A percentile compares a stretch with the other conserved stretches of the same genome.
Evolutionary conservation across 352 stramenopile genomes (phyloP).

Genomic region (Elongisporangium anandrum): DNA sequence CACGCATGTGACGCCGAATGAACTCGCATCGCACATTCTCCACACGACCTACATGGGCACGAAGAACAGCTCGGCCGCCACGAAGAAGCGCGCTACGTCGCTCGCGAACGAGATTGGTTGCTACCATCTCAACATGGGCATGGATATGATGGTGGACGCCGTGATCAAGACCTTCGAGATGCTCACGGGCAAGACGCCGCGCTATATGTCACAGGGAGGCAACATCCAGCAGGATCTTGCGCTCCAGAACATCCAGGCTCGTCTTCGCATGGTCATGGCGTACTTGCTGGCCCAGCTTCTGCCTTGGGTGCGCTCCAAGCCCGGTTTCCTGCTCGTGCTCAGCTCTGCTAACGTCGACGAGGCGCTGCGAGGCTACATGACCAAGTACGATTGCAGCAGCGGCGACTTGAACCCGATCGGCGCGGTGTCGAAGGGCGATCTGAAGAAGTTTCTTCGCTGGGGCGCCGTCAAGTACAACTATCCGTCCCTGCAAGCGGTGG

Average conservation of each 20-base stretch:
- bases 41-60: constrained; percentile 99
- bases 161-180: constrained; percentile 75
- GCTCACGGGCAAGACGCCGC: constrained; percentile 87
- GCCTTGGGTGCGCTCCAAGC: constrained; percentile 94
- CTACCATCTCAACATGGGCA: constrained; percentile 95
- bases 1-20: constrained; percentile 62
- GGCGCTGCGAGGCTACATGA: constrained; percentile 98
- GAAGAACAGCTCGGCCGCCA: constrained; percentile 92
- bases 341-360: constrained; percentile 99
- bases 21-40: constrained; percentile 91
- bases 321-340: constrained; percentile 97
- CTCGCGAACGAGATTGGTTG: constrained; percentile 91
- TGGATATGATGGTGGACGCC: constrained; percentile 94
- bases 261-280: constrained; percentile 97
- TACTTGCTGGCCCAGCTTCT: constrained; percentile 98
- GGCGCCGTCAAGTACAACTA: constrained; percentile 90
- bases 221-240: constrained; percentile 94
- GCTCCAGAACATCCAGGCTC: constrained; percentile 98
- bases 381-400: constrained; percentile 99
- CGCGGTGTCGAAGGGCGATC: constrained; percentile 93
- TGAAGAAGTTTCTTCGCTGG: constrained; percentile 96
- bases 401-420: constrained; percentile 99
- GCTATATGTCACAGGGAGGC: constrained; percentile 87
- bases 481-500: constrained; percentile 89
- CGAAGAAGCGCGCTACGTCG: constrained; percentile 83